phyloP scores from a whole-genome alignment of 495 filamentous ascomycete genomes.

The Tuber calosporum region DNA sequence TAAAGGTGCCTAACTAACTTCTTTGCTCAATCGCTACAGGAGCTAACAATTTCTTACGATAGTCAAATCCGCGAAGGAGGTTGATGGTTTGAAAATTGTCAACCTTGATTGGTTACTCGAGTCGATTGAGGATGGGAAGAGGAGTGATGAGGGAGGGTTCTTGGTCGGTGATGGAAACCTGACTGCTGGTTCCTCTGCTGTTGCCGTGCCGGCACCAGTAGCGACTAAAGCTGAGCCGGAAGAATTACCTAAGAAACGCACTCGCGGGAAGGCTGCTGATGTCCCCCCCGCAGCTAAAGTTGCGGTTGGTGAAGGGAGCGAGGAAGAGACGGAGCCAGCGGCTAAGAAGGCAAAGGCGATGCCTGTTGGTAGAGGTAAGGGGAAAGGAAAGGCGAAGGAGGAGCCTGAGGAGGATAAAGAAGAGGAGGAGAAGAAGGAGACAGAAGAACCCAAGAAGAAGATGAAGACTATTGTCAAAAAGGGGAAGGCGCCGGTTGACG shows the following conservation, averaged over 20 bases:
- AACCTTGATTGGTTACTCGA: conserved; percentile 57
- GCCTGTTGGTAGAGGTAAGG: conserved; percentile 29
- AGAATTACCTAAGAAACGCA: conserved; percentile 13
- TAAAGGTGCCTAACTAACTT: conserved; percentile 19
- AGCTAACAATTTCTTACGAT: conserved; percentile 23
- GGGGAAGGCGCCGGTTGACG: conserved; percentile 49
- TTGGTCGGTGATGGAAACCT: conserved; percentile 38
- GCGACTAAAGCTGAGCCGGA: conserved; percentile 22
- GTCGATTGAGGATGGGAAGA: conserved; percentile 46
- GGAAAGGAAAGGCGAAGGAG: conserved; percentile 27
- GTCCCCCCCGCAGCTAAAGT: neutral
- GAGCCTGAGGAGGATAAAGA: conserved; percentile 15
- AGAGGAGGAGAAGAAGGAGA: conserved; percentile 47
- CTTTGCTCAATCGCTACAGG: neutral
- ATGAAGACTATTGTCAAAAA: conserved; percentile 47
- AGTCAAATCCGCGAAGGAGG: conserved; percentile 47
- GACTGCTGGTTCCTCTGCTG: conserved; percentile 1
- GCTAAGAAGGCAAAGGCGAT: conserved; percentile 47
- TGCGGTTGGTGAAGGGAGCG: conserved; percentile 19
- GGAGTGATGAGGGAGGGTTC: conserved; percentile 46
- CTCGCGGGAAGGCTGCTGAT: conserved; percentile 15
- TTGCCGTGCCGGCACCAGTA: conserved; percentile 6
- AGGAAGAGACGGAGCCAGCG: conserved; percentile 42
- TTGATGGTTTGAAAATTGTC: conserved; percentile 53
- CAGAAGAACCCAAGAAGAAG: conserved; percentile 48